phyloP scores from a whole-genome alignment of 1,284 basidiomycete genomes.

The Vanrija pseudolonga region DNA sequence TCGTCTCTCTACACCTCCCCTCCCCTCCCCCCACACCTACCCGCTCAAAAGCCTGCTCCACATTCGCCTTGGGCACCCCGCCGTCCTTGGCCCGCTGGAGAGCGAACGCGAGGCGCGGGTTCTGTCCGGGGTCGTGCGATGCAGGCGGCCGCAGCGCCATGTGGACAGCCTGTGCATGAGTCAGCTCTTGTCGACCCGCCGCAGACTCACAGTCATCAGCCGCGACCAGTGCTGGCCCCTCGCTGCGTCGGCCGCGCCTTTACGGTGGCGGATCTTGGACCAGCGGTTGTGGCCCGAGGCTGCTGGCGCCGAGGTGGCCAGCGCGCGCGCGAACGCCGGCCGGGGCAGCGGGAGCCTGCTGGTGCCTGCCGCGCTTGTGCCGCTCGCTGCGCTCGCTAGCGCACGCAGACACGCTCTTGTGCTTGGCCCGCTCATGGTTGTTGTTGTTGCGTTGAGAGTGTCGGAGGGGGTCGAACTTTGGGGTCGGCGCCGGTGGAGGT shows the following conservation, averaged over 20 bases:
- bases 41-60: slow-evolving; percentile 66
- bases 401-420: no score
- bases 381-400: no score
- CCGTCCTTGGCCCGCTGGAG: slow-evolving; percentile 61
- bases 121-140: slow-evolving; percentile 63
- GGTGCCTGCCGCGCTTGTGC: no score
- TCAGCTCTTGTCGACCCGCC: background rate
- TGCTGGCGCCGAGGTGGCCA: slow-evolving; percentile 7
- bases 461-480: no score
- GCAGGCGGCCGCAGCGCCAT: slow-evolving; percentile 64
- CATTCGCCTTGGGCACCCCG: slow-evolving; percentile 72
- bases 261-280: slow-evolving; percentile 82
- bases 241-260: slow-evolving; percentile 66
- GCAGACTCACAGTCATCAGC: slow-evolving; percentile 57
- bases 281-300: slow-evolving; percentile 52
- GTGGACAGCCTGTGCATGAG: slow-evolving; percentile 66
- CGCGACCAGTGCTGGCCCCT: slow-evolving; percentile 61
- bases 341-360: background rate
- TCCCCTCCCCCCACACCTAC: slow-evolving; percentile 46
- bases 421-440: background rate
- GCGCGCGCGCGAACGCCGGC: background rate
- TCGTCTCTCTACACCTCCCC: background rate
- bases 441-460: background rate
- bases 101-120: slow-evolving; percentile 60
- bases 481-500: no score